Percentiles rank a stretch among this genome's conserved stretches.
phyloP scores from a whole-genome alignment of 1,284 basidiomycete genomes.

The Phenoliferia sp. region DNA sequence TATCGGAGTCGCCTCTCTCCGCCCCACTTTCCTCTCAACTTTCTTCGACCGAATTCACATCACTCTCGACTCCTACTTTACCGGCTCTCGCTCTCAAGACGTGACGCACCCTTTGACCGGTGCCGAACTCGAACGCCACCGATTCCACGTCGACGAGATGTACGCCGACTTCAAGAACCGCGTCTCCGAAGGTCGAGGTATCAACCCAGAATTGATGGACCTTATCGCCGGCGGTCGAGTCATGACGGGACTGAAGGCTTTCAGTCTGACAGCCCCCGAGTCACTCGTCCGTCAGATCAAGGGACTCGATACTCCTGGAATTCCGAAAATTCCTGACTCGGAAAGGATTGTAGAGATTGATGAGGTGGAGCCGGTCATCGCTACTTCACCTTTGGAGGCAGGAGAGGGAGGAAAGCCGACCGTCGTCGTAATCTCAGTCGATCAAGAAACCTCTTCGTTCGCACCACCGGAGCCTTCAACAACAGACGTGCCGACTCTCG shows the following conservation, averaged over 20 bases:
- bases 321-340: background rate
- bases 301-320: constrained; percentile 28
- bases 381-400: constrained; percentile 13
- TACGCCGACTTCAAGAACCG: constrained; percentile 40
- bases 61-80: constrained; percentile 44
- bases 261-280: constrained; percentile 36
- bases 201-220: constrained; percentile 42
- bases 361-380: constrained; percentile 10
- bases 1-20: constrained; percentile 42
- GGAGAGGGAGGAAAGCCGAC: constrained; percentile 2
- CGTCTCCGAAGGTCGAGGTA: constrained; percentile 43
- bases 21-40: constrained; percentile 43
- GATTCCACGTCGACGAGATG: constrained; percentile 42
- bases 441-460: constrained; percentile 34
- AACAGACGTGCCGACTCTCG: background rate
- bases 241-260: constrained; percentile 45
- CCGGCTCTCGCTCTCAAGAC: constrained; percentile 42
- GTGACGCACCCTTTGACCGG: constrained; percentile 40
- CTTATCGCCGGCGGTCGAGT: constrained; percentile 45
- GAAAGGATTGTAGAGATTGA: constrained; percentile 18
- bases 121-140: constrained; percentile 39
- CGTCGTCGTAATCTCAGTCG: constrained; percentile 19
- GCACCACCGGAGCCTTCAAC: constrained; percentile 17
- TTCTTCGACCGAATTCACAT: constrained; percentile 45
- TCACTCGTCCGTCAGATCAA: constrained; percentile 32